A percentile compares a stretch with the other conserved stretches of the same genome.
These are phyloP conservation scores for Yamagishiella unicocca DNA, from an alignment of 139 green algal genomes.

Conservation along the genomic window DNA sequence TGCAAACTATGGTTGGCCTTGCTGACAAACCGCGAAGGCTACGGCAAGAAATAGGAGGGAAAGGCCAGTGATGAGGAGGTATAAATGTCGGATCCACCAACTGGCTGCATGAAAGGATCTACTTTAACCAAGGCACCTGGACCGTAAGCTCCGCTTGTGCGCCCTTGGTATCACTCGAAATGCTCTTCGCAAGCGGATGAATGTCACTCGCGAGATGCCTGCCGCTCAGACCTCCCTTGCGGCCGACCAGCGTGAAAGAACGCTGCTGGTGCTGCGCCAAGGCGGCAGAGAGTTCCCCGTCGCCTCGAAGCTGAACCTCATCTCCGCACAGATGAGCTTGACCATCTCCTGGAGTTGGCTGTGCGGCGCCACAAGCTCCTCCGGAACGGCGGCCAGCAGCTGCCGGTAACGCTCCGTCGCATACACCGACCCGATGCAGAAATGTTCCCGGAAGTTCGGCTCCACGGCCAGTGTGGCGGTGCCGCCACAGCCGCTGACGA, in stretches of 20 bases:
- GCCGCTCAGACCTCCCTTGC: not conserved
- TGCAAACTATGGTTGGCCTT: too few species aligned
- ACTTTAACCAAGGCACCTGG: too few species aligned
- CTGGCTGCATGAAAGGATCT: too few species aligned
- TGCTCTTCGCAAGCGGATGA: too few species aligned
- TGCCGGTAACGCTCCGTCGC: slow-evolving; percentile 31
- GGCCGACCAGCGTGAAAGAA: slow-evolving; percentile 27
- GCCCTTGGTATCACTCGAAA: too few species aligned
- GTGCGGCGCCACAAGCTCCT: slow-evolving; percentile 39
- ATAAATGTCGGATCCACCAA: too few species aligned
- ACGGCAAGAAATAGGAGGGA: too few species aligned
- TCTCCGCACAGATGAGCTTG: slow-evolving; percentile 26
- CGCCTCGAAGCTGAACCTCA: slow-evolving; percentile 41
- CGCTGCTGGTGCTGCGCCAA: slow-evolving; percentile 1
- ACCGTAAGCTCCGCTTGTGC: too few species aligned
- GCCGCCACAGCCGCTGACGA: slow-evolving; percentile 3
- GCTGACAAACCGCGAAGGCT: too few species aligned
- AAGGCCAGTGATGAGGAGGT: too few species aligned
- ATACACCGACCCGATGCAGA: slow-evolving; percentile 27
- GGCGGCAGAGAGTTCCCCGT: slow-evolving; percentile 34
- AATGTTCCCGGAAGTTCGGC: slow-evolving; percentile 30
- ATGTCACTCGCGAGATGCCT: too few species aligned
- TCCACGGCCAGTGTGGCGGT: not conserved
- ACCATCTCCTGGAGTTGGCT: slow-evolving; percentile 33
- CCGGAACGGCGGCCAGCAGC: not conserved